Evolutionary conservation across 78 protist species (phyloP), one percentile per base, ranked within the genome.

Genomic region (Dictyostelium intermedium): DNA sequence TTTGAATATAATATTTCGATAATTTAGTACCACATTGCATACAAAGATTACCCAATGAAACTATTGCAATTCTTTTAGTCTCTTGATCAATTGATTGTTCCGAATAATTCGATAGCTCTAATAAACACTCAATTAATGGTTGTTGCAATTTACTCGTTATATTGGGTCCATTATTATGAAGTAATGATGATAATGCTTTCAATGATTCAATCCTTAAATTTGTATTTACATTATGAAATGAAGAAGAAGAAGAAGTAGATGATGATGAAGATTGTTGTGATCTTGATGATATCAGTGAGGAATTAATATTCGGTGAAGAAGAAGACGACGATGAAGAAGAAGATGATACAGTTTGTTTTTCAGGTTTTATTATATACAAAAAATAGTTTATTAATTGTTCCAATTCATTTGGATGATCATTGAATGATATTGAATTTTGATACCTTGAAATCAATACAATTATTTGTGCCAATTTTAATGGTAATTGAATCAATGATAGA

Each of bases 21-120:
- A 89, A 56, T 53, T 89, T 89, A 0, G 77, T 27, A 37, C 94
- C 94, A 89, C 94, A 69, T 69, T 45, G 81, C 32, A 80, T 61
- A 70, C 87, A 81, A 1, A 89, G 76, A 47, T 89, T 89, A 45
- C 94, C 94, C 5, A 89, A n/a, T 80, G 94, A 61, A 43, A 89
- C 74, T 45, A 85, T 89, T 63, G 94, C 86, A 34, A 89, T 63
- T 80, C 85, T 78, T 32, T 80, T 89, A 1, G 82, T 53, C 25
- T 89, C 94, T 47, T 89, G 82, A 69, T 69, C 56, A 14, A 89
- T 89, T 35, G 47, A 35, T 30, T 61, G 56, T 10, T 56, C 39
- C 11, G 66, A 45, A 20, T 35, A 77, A 63, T 76, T 79, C 1
- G 74, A 47, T 16, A 89, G 23, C 0, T 45, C 81, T 32, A 89